Base-by-base conservation (phyloP, 768 basidiomycete genomes). In the Tricholoma flavovirens region DNA sequence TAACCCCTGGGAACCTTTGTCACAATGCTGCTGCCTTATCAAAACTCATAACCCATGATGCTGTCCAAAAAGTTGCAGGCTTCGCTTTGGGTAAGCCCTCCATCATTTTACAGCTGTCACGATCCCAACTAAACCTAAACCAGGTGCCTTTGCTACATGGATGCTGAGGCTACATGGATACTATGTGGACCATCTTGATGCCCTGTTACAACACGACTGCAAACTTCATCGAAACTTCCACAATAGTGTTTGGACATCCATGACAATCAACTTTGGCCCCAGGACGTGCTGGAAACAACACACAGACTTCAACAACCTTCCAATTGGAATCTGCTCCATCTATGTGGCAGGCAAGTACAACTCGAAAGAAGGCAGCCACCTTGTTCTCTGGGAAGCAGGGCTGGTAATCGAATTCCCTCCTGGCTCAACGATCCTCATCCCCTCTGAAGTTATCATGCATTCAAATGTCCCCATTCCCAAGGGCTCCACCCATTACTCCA, bases 221-320 rank as follows among this genome's bases (percentile, higher is more conserved):
- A 8, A 22, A 2, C 59, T 70, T 5, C 15, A 14, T 4, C 36
- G 46, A 21, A 69, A 66, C 57, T 65, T 73, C 56, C 1, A 24
- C 12, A 65, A 67, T n/a, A 69, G 66, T 3, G 36, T 71, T 0
- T 75, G 69, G 22, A 58, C 70, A 0, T 48, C 62, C 0, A 32
- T 51, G 0, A 69, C 67, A 0, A 68, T 73, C 60, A 75, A 72
- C 56, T 58, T 70, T 2, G 67, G 69, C 0, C 60, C 61, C 0
- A 36, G 52, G 1, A 62, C 59, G 0, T 43, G 63, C 0, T 64
- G 59, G 0, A 10, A 32, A 1, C 53, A 57, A 17, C 71, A 73
- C 22, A 54, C 45, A 0, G 71, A 74, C 42, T 22, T n/a, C 33
- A 46, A 14, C 0, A 74, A 74, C 40, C 45, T 64, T 0, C 55